A percentile compares a stretch with the other conserved stretches of the same genome.
Conservation (phyloP, 176 grass and related monocot genomes). For the Raddia distichophylla region DNA sequence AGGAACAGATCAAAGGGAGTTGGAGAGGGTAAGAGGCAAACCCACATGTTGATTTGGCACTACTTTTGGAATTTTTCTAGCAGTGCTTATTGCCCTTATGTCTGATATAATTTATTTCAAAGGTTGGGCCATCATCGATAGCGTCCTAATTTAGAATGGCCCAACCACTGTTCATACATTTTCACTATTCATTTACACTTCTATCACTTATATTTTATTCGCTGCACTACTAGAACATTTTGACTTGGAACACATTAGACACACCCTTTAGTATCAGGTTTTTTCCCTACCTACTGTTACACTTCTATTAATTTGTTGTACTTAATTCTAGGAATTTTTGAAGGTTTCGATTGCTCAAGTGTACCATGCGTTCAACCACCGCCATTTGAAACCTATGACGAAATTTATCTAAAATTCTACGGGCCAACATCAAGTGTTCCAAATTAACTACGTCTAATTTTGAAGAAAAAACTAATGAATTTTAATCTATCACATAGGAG, state of each 20-base stretch:
- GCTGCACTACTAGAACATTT: too few relatives aligned
- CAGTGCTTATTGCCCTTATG: neutral
- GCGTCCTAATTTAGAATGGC: too few relatives aligned
- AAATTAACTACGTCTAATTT: too few relatives aligned
- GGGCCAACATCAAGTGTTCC: too few relatives aligned
- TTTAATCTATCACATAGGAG: too few relatives aligned
- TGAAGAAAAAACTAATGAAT: too few relatives aligned
- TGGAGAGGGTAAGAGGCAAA: constrained; percentile 31
- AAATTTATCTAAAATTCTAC: neutral
- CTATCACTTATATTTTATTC: too few relatives aligned
- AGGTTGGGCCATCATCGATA: neutral
- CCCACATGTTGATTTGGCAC: constrained; percentile 2
- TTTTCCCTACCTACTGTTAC: neutral
- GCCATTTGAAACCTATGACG: neutral
- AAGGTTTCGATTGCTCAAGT: neutral
- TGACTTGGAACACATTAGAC: too few relatives aligned
- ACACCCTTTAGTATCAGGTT: neutral
- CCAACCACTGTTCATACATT: too few relatives aligned
- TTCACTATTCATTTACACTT: too few relatives aligned
- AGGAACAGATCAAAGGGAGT: neutral
- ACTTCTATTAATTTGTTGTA: neutral
- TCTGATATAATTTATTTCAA: neutral
- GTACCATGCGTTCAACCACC: neutral
- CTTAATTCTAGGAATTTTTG: neutral
- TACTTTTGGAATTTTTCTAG: neutral